Conservation (phyloP, 2,329 filamentous ascomycete species). For the Ambrosiella xylebori region DNA sequence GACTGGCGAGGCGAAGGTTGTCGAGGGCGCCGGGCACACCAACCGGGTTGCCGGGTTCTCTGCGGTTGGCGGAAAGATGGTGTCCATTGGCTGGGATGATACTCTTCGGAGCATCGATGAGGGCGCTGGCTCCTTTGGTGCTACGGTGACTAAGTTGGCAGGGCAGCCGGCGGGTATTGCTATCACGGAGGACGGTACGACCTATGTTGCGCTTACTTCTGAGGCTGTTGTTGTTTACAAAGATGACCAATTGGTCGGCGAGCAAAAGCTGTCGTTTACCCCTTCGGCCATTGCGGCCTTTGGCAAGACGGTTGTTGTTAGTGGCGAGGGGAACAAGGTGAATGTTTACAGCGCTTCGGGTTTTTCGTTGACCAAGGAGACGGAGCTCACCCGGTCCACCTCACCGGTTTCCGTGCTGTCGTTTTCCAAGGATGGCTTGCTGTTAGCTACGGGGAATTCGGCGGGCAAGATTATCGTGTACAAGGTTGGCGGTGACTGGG, state of each 20-base stretch:
- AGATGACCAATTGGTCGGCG: slow-evolving; percentile 42
- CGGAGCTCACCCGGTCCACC: slow-evolving; percentile 49
- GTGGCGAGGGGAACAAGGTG: slow-evolving; percentile 52
- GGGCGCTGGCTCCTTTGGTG: slow-evolving; percentile 57
- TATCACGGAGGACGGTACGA: slow-evolving; percentile 33
- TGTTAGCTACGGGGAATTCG: slow-evolving; percentile 67
- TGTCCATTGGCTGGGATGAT: slow-evolving; percentile 89
- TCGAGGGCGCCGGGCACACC: slow-evolving; percentile 68
- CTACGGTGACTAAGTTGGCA: slow-evolving; percentile 46
- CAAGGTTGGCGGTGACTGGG: slow-evolving; percentile 29
- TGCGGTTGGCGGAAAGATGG: slow-evolving; percentile 44
- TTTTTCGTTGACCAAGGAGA: slow-evolving; percentile 34
- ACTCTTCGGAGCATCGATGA: slow-evolving; percentile 65
- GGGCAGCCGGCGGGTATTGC: slow-evolving; percentile 67
- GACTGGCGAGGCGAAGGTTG: slow-evolving; percentile 47
- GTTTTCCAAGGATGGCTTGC: slow-evolving; percentile 61
- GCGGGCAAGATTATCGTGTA: slow-evolving; percentile 81
- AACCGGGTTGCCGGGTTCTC: slow-evolving; percentile 72
- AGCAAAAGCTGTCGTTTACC: slow-evolving; percentile 41
- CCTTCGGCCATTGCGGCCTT: slow-evolving; percentile 57
- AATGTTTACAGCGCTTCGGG: slow-evolving; percentile 48
- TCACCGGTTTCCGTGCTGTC: slow-evolving; percentile 61
- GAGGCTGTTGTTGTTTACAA: slow-evolving; percentile 35
- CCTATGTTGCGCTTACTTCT: slow-evolving; percentile 39
- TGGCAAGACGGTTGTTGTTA: slow-evolving; percentile 54